A percentile compares a stretch with the other conserved stretches of the same genome.
phyloP scores from a whole-genome alignment of 192 early-diverging fungal genomes.

The Backusella luteola region DNA sequence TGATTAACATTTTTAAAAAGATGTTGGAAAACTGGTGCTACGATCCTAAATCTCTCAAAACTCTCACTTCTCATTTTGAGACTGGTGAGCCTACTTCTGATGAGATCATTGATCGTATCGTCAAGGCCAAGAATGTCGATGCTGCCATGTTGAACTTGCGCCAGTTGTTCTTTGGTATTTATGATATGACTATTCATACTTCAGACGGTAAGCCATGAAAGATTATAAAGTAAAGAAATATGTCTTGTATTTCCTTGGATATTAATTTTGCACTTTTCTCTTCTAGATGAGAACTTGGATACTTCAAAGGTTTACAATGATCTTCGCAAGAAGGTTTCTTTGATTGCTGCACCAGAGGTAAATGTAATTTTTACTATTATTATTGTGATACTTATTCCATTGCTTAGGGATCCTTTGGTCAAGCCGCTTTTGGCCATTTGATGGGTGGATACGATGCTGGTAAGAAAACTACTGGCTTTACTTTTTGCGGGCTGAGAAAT shows the following conservation, averaged over 20 bases:
- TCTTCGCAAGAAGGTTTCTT: conserved; percentile 41
- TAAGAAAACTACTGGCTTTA: not conserved
- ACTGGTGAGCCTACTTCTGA: conserved; percentile 70
- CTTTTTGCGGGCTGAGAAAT: not conserved
- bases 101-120: conserved; percentile 63
- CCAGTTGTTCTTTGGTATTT: conserved; percentile 76
- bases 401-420: conserved; percentile 26
- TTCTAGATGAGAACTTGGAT: conserved; percentile 43
- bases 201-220: conserved; percentile 33
- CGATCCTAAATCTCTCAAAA: conserved; percentile 55
- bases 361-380: not conserved
- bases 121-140: conserved; percentile 74
- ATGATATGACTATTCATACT: conserved; percentile 77
- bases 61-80: conserved; percentile 68
- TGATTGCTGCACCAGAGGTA: conserved; percentile 38
- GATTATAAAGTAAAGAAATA: not conserved
- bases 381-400: not conserved
- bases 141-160: conserved; percentile 72
- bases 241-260: not conserved
- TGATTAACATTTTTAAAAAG: conserved; percentile 11
- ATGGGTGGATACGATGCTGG: conserved; percentile 73
- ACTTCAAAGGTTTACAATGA: conserved; percentile 45
- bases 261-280: not conserved
- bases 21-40: conserved; percentile 89
- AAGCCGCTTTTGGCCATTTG: conserved; percentile 55